Base-by-base conservation (phyloP, 2,329 filamentous ascomycete genomes). In the Lasiodiplodia gonubiensis region DNA sequence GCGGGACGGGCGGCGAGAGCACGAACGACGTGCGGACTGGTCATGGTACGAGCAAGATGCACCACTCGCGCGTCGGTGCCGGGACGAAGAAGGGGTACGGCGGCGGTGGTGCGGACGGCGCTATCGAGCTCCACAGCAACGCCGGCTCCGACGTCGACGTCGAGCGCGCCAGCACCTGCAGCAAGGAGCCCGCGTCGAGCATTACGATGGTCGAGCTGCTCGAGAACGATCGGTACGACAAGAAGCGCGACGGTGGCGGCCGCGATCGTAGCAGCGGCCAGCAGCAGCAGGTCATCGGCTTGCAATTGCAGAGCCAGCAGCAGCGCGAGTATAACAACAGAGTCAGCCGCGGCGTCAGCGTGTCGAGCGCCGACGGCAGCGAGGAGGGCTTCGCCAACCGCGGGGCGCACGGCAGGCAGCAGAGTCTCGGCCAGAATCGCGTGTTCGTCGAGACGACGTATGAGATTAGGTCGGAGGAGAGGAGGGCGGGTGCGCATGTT, bases 381-480 rank as follows among this genome's bases (percentile, higher is more conserved):
- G 33, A 64, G 30, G 60, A 51, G 18, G 30, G 30, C 14, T 18
- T 64, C 48, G 30, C 11, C n/a, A 37, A 11, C 3, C 23, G 59
- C 42, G 51, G 46, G n/a, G n/a, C n/a, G 8, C 27, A 11, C 25
- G 27, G 23, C 18, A 16, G 12, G 23, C 23, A n/a, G 14, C 18
- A 4, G 39, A 16, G 59, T 2, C 6, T 16, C 1, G 21, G 39
- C 16, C 12, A 30, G 30, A 33, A 46, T 5, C 16, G 12, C 7
- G 60, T 64, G 60, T 52, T 64, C 0, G 48, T 64, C 6, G 60
- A 64, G 60, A 51, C 46, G 60, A 64, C 46, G 30, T 64, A 64
- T 27, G 60, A 64, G n/a, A 64, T 64, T 8, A n/a, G 48, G 2
- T 30, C 21, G 21, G 42, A 46, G 42, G 42, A n/a, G 42, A n/a